phyloP scores from a whole-genome alignment of 2,329 filamentous ascomycete genomes.

The Aspergillus caelatus region DNA sequence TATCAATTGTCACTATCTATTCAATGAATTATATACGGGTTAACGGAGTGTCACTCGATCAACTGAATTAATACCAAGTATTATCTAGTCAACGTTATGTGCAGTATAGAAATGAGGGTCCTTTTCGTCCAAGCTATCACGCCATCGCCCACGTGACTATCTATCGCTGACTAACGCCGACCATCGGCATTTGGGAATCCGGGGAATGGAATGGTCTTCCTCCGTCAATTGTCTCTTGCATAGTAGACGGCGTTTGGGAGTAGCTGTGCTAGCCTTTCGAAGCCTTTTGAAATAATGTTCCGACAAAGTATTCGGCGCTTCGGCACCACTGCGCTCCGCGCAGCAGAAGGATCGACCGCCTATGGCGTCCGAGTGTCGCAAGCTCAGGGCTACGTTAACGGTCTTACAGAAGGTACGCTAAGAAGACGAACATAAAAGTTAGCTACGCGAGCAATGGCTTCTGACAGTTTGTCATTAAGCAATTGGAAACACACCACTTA shows the following conservation, averaged over 20 bases:
- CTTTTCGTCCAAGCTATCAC: slow-evolving; percentile 10
- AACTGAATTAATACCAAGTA: not conserved
- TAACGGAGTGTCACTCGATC: not conserved
- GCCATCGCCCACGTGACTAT: slow-evolving; percentile 25
- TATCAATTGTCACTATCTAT: not conserved
- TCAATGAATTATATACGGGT: not conserved
- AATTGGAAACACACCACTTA: slow-evolving; percentile 95
- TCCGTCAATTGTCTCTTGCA: slow-evolving; percentile 7
- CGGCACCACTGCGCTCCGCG: slow-evolving; percentile 63
- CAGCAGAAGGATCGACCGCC: slow-evolving; percentile 54
- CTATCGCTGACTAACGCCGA: slow-evolving; percentile 24
- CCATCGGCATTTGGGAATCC: slow-evolving; percentile 22
- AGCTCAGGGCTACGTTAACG: slow-evolving; percentile 76
- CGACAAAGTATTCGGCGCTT: slow-evolving; percentile 70
- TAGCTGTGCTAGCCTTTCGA: slow-evolving; percentile 11
- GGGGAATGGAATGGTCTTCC: slow-evolving; percentile 5
- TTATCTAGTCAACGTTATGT: not conserved
- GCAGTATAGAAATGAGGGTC: not conserved
- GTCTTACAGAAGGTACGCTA: slow-evolving; percentile 75
- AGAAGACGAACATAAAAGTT: not conserved
- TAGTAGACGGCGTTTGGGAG: slow-evolving; percentile 2
- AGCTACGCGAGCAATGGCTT: not conserved
- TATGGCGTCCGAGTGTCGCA: slow-evolving; percentile 74
- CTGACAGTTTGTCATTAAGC: slow-evolving; percentile 54
- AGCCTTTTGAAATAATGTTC: slow-evolving; percentile 60